Evolutionary conservation across 2,329 filamentous ascomycete species (phyloP), one percentile per base, ranked within the genome.

Genomic region (Talaromyces sp.): DNA sequence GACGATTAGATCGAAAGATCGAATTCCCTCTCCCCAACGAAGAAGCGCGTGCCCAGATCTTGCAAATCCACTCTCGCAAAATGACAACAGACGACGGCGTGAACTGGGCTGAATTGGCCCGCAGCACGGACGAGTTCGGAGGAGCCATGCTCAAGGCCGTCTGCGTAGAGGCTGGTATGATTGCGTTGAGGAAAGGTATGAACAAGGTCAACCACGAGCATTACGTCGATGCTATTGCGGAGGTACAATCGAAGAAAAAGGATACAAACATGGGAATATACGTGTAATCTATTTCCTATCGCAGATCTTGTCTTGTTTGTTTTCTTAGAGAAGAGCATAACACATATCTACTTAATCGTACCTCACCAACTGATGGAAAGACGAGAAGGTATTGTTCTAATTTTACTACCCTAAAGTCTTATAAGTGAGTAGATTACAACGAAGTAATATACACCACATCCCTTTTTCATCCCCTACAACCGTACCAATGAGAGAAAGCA

Each of bases 111-210:
- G 95, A 99, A 79, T 79, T 99, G 81, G 95, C 95, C 8, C 88
- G 95, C 74, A 97, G 93, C 81, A 99, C 95, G 19, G 95, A 99
- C 77, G 95, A 99, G 81, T 99, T 99, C 77, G 95, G 95, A 66
- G 95, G 95, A 77, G 95, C 95, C 67, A 94, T 96, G 88, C 83
- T 99, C 72, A 99, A 99, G 86, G 95, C 95, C 50, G 95, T 99
- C 25, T 99, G 95, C 78, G 95, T 99, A 31, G 95, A 99, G 83
- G 95, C 95, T 61, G 95, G 95, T 77, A 99, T 99, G 95, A 99
- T 99, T 81, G 95, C 95, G 33, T 83, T 99, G 75, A 87, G 95
- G 71, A 92, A 90, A 78, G 95, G 95, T 67, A 93, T 96, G 85
- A 93, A 90, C 81, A 97, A 97, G 86, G 95, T 99, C 75, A 91